Evolutionary conservation across 805 yeast species (phyloP), one percentile per base, ranked within the genome.

Genomic region (Saccharomycopsis fermentans): DNA sequence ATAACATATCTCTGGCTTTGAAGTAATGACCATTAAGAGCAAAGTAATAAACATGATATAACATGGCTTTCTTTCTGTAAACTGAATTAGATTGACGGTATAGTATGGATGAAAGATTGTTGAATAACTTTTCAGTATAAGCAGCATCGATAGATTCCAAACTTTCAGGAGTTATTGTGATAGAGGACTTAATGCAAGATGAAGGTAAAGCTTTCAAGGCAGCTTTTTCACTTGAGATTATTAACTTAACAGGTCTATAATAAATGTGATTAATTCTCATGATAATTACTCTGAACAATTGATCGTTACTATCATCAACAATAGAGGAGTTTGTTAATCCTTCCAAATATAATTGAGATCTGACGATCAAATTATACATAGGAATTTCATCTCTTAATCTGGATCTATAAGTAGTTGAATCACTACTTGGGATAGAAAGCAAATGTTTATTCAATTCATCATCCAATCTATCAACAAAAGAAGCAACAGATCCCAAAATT

Each of bases 241-340:
- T 85, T 64, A 94, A 82, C 63, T 80, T 81, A 59, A 80, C 79
- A 39, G 97, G 92, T 76, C 94, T 94, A 83, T 83, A 94, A 77
- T 94, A 94, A 62, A 94, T 79, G 74, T 89, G 96, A 67, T 92
- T 97, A 67, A 94, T 76, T 75, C 99, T 83, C 70, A 94, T 85
- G 56, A 84, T 77, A 53, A 90, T 77, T 54, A 90, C 79, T 71
- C 98, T 82, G 32, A 87, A 81, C 65, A 87, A 76, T 65, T 81
- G 84, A 66, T 79, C 83, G 63, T 79, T 81, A 43, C 70, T 67
- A 24, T 62, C 52, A 4, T 62, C 40, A 26, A 63, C 26, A 12
- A 65, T 64, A 63, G 71, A 74, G 26, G 65, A 68, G 58, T 74
- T 74, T 43, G 83, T 75, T 56, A 80, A 80, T 40, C 76, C 69